Conservation (phyloP, 2,329 filamentous ascomycete genomes). For the Lachnellula subtilissima region DNA sequence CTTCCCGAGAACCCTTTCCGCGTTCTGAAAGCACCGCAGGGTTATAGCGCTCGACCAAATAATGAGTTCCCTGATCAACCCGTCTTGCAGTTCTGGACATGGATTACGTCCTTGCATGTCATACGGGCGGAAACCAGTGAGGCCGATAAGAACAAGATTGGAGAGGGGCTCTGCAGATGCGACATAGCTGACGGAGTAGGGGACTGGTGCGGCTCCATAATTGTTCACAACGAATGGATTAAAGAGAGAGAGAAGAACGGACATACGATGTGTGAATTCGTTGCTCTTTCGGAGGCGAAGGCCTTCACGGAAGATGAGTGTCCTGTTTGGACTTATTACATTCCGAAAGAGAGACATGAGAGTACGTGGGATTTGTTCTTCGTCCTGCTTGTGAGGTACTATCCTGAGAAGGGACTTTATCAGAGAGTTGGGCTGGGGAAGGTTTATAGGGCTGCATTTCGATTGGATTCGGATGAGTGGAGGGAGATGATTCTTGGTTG, state of each 20-base stretch:
- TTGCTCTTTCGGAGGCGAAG: conserved; percentile 34
- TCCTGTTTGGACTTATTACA: conserved; percentile 33
- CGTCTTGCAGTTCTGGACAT: conserved; percentile 33
- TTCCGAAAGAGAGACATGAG: conserved; percentile 31
- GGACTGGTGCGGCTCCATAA: conserved; percentile 33
- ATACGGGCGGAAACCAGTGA: background rate
- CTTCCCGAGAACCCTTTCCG: conserved; percentile 5
- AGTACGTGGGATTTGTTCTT: conserved; percentile 34
- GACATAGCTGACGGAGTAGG: conserved; percentile 28
- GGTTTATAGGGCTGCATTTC: conserved; percentile 31
- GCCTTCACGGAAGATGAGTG: conserved; percentile 31
- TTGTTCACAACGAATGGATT: conserved; percentile 23
- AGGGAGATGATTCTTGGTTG: conserved; percentile 25
- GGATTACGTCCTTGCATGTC: conserved; percentile 18
- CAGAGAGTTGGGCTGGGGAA: conserved; percentile 33
- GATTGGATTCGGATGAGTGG: conserved; percentile 14
- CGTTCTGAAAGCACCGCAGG: background rate
- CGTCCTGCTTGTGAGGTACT: conserved; percentile 30
- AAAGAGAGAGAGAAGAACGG: conserved; percentile 1
- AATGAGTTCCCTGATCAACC: conserved; percentile 22
- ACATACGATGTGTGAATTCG: conserved; percentile 21
- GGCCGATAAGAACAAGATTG: background rate
- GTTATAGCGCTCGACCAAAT: conserved; percentile 11
- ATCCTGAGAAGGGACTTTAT: conserved; percentile 19
- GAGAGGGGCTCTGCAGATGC: conserved; percentile 18